These are phyloP conservation scores for Phyllosticta paracitricarpa DNA, from an alignment of 2,329 filamentous ascomycete genomes.

Conservation along the genomic window DNA sequence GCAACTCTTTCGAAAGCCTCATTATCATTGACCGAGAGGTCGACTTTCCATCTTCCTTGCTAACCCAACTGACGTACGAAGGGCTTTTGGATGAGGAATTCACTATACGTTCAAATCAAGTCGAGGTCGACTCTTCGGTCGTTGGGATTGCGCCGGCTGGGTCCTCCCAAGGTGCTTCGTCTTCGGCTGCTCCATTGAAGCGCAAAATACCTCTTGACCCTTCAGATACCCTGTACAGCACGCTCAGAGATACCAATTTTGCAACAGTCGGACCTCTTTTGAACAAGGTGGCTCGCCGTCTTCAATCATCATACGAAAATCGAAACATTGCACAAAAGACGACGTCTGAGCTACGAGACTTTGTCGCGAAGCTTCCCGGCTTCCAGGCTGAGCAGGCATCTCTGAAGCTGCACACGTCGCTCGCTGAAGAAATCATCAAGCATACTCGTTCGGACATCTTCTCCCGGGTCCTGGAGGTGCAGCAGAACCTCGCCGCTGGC, in stretches of 20 bases:
- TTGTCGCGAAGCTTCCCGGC: conserved; percentile 84
- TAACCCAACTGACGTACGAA: conserved; percentile 95
- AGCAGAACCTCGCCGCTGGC: conserved; percentile 88
- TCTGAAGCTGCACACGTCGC: conserved; percentile 79
- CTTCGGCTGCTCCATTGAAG: conserved; percentile 49
- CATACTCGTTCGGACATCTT: conserved; percentile 84
- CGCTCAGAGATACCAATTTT: conserved; percentile 87
- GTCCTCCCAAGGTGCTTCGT: conserved; percentile 36
- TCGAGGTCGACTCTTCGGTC: conserved; percentile 83
- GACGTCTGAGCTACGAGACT: conserved; percentile 83
- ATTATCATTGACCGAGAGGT: conserved; percentile 94
- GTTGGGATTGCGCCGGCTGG: conserved; percentile 62
- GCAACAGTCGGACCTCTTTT: conserved; percentile 82
- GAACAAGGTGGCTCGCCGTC: conserved; percentile 79
- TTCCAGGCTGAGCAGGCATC: conserved; percentile 92
- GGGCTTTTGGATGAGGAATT: conserved; percentile 91
- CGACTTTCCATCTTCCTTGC: conserved; percentile 81
- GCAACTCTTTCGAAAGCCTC: conserved; percentile 76
- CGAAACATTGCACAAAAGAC: conserved; percentile 73
- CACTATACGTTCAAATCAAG: conserved; percentile 82
- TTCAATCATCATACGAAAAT: conserved; percentile 80
- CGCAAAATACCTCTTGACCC: conserved; percentile 83
- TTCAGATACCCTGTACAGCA: conserved; percentile 77
- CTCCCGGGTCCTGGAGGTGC: conserved; percentile 78
- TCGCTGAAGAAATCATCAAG: conserved; percentile 93